phyloP scores from a whole-genome alignment of 2,329 filamentous ascomycete species.

The Tolypocladium pustulatum region DNA sequence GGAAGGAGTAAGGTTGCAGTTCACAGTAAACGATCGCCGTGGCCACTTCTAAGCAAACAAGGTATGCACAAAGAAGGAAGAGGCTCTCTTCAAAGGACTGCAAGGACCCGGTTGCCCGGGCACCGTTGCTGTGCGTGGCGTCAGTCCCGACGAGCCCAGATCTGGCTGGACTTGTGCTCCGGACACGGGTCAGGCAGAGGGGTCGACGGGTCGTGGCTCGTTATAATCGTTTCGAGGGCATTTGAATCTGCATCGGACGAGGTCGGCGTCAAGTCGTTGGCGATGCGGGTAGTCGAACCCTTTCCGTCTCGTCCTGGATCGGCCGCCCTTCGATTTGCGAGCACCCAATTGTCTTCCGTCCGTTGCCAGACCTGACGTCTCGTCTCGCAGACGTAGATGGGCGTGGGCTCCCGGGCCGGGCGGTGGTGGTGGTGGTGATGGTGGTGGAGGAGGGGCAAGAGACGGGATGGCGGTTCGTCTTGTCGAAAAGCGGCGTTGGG shows the following conservation, averaged over 20 bases:
- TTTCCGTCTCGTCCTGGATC: neutral
- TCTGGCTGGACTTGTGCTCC: neutral
- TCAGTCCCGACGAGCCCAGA: conserved; percentile 1
- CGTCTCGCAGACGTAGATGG: neutral
- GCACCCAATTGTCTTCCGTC: neutral
- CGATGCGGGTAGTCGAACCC: neutral
- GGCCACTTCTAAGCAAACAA: neutral
- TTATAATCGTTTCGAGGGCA: conserved; percentile 22
- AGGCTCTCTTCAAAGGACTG: neutral
- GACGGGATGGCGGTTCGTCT: neutral
- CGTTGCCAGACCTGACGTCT: neutral
- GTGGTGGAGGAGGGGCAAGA: neutral
- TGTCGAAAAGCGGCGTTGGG: neutral
- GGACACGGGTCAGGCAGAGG: neutral
- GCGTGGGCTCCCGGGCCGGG: neutral
- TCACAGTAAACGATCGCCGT: neutral
- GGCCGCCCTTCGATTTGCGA: conserved; percentile 6
- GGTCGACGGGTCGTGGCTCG: conserved; percentile 12
- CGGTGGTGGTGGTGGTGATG: too few relatives aligned
- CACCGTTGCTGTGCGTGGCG: neutral
- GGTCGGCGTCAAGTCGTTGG: conserved; percentile 7
- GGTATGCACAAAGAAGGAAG: conserved; percentile 4
- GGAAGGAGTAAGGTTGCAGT: conserved; percentile 2
- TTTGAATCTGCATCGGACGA: conserved; percentile 10
- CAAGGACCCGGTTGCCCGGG: conserved; percentile 1